These are phyloP conservation scores for Talaromyces sp. DNA, from an alignment of 2,329 filamentous ascomycete genomes.

Conservation along the genomic window DNA sequence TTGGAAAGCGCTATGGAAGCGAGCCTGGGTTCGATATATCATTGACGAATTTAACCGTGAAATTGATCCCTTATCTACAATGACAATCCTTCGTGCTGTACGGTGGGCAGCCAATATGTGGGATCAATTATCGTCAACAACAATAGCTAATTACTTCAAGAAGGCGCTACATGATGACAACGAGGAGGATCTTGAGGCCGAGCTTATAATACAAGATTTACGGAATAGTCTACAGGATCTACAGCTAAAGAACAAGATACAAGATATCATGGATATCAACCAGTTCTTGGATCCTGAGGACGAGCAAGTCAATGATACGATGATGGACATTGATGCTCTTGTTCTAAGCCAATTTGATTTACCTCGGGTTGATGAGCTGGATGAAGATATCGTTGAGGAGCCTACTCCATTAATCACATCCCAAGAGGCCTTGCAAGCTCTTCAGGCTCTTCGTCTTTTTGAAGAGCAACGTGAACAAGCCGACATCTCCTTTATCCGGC, in stretches of 20 bases:
- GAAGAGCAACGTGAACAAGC: not conserved
- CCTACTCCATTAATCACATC: not conserved
- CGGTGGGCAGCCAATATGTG: not conserved
- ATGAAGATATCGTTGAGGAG: not conserved
- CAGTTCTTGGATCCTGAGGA: not conserved
- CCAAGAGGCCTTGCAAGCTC: not conserved
- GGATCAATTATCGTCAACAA: not conserved
- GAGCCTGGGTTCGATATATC: conserved; percentile 4
- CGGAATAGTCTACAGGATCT: not conserved
- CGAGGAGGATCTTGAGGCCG: not conserved
- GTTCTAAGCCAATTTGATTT: not conserved
- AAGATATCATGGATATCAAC: not conserved
- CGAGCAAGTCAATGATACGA: not conserved
- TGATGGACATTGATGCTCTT: not conserved
- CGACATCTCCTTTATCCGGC: not conserved
- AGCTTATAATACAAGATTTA: not conserved
- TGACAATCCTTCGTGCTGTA: not conserved
- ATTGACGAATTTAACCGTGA: not conserved
- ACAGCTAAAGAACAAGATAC: not conserved
- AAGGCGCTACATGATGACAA: not conserved
- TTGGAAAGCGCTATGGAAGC: conserved; percentile 9
- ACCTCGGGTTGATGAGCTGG: not conserved
- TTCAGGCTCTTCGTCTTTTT: not conserved
- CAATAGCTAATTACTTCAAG: not conserved
- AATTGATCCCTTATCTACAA: not conserved